Percentiles rank a stretch among this genome's conserved stretches.
These are phyloP conservation scores for Vanderwaltozyma tropicalis DNA, from an alignment of 805 yeast genomes.

Conservation along the genomic window DNA sequence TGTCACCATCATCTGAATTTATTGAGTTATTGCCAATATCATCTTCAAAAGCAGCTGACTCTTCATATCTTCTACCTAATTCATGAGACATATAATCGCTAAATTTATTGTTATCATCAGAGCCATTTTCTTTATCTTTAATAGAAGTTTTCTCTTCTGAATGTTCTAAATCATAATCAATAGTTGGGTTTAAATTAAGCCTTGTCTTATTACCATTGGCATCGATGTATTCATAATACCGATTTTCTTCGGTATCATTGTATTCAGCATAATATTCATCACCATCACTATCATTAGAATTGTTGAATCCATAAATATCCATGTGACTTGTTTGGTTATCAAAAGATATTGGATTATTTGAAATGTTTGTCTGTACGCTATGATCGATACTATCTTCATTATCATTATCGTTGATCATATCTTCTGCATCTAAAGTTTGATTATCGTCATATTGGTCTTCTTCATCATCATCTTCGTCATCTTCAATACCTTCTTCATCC, in stretches of 20 bases:
- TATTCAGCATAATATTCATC: constrained; percentile 33
- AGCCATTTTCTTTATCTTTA: constrained; percentile 4
- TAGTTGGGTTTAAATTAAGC: constrained; percentile 27
- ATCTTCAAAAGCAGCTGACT: constrained; percentile 14
- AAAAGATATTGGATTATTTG: constrained; percentile 1
- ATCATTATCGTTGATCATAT: constrained; percentile 23
- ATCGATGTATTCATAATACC: constrained; percentile 29
- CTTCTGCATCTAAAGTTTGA: constrained; percentile 43
- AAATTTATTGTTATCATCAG: constrained; percentile 15
- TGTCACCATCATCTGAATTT: constrained; percentile 18
- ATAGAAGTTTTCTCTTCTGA: constrained; percentile 7
- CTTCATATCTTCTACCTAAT: constrained; percentile 13
- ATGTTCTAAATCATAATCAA: constrained; percentile 26
- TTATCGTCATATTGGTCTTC: constrained; percentile 28
- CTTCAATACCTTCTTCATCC: constrained; percentile 20
- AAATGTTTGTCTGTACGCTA: too few relatives aligned
- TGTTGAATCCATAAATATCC: constrained; percentile 6
- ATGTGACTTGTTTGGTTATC: constrained; percentile 2
- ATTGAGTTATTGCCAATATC: constrained; percentile 10
- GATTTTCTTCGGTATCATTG: constrained; percentile 21
- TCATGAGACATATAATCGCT: constrained; percentile 24
- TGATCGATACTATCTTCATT: constrained; percentile 8
- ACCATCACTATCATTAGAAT: constrained; percentile 44
- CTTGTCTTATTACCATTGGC: constrained; percentile 28
- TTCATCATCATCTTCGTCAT: constrained; percentile 48